Conservation (phyloP, 768 basidiomycete species). For the Sarcomyxa edulis region DNA sequence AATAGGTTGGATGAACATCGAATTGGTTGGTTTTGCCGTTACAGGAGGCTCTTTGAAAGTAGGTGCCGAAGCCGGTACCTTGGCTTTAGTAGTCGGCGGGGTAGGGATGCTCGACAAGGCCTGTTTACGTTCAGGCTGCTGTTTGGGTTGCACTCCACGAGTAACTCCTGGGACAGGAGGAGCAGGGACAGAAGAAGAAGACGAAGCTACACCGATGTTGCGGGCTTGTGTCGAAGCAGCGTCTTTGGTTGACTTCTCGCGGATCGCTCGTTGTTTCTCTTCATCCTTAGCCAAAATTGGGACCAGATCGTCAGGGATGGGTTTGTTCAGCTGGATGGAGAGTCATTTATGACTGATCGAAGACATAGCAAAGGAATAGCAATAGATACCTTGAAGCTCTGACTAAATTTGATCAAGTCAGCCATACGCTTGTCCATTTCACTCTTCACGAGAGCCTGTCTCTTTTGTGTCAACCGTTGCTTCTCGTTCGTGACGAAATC, state of each 20-base stretch:
- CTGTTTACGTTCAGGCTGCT: slow-evolving; percentile 11
- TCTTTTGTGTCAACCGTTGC: slow-evolving; percentile 85
- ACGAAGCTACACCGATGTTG: slow-evolving; percentile 57
- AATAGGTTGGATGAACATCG: slow-evolving; percentile 84
- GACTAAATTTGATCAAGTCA: slow-evolving; percentile 89
- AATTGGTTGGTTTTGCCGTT: slow-evolving; percentile 39
- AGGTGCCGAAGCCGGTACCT: slow-evolving; percentile 15
- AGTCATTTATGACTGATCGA: slow-evolving; percentile 2
- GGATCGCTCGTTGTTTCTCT: slow-evolving; percentile 80
- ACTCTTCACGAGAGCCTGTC: slow-evolving; percentile 81
- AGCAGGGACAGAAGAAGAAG: slow-evolving; percentile 46
- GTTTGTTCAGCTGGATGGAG: slow-evolving; percentile 72
- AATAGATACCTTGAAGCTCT: slow-evolving; percentile 80
- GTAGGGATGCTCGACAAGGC: slow-evolving; percentile 14
- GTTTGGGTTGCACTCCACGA: slow-evolving; percentile 9
- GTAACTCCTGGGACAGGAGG: slow-evolving; percentile 31
- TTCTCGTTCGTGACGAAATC: slow-evolving; percentile 92
- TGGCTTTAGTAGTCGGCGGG: slow-evolving; percentile 21
- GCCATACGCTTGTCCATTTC: slow-evolving; percentile 95
- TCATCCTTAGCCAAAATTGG: slow-evolving; percentile 92
- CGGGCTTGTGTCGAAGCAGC: slow-evolving; percentile 64
- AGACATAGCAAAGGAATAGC: background rate
- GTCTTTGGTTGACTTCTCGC: slow-evolving; percentile 69
- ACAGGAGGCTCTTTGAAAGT: slow-evolving; percentile 17
- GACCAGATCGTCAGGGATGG: slow-evolving; percentile 92